These are phyloP conservation scores for Corymbia citriodora DNA, from an alignment of 441 rosid genomes.

Conservation along the genomic window DNA sequence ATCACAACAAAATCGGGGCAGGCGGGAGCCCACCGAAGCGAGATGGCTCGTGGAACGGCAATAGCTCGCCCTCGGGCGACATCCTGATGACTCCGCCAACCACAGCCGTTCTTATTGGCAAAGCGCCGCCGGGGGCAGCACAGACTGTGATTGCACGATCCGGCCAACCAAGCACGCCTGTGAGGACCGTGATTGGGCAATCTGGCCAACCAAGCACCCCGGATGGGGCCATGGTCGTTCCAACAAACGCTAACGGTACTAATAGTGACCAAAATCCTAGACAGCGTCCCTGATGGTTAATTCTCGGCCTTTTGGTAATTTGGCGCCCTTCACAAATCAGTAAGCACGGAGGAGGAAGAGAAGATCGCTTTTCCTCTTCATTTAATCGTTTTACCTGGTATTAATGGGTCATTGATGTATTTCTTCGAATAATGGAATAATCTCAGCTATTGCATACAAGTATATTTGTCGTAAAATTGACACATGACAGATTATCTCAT, in stretches of 20 bases:
- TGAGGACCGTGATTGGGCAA: no score
- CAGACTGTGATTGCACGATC: no score
- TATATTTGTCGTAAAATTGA: not conserved
- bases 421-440: not conserved
- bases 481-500: not conserved
- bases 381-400: not conserved
- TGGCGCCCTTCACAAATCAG: not conserved
- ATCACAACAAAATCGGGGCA: not conserved
- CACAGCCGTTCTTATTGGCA: not conserved
- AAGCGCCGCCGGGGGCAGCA: no score
- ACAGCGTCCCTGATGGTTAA: not conserved
- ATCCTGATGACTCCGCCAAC: conserved; percentile 8
- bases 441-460: not conserved
- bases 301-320: not conserved
- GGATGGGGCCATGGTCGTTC: no score
- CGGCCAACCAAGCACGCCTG: no score
- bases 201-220: no score
- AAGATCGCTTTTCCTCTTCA: not conserved
- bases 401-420: not conserved
- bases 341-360: not conserved
- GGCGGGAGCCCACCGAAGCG: not conserved
- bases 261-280: not conserved
- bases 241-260: not conserved
- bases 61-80: not conserved
- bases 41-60: conserved; percentile 5